These are phyloP conservation scores for Mallotus japonicus DNA, from an alignment of 441 rosid species.

Conservation along the genomic window DNA sequence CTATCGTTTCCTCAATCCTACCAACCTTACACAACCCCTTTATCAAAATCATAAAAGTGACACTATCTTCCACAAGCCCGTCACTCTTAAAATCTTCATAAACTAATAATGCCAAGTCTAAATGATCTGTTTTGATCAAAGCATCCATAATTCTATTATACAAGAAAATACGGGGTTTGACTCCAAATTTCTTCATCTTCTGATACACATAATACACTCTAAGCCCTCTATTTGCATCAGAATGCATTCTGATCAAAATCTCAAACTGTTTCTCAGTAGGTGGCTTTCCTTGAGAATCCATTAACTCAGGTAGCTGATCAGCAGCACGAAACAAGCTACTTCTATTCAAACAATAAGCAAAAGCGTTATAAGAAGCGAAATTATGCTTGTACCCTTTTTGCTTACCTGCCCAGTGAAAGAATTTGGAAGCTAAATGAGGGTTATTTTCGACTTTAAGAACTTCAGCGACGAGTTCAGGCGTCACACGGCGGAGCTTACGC, in stretches of 20 bases:
- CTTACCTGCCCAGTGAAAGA: constrained; percentile 94
- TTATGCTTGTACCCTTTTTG: constrained; percentile 80
- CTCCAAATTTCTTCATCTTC: constrained; percentile 82
- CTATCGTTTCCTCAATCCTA: constrained; percentile 54
- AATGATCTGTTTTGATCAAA: constrained; percentile 55
- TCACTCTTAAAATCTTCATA: constrained; percentile 70
- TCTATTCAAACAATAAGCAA: constrained; percentile 77
- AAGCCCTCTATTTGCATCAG: constrained; percentile 71
- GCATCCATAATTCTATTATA: constrained; percentile 79
- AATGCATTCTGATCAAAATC: constrained; percentile 90
- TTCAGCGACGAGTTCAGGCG: constrained; percentile 72
- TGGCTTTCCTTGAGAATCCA: constrained; percentile 78
- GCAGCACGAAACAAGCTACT: constrained; percentile 66
- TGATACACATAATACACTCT: constrained; percentile 78
- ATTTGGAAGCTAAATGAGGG: constrained; percentile 62
- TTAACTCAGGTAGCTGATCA: constrained; percentile 81
- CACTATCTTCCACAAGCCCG: constrained; percentile 72
- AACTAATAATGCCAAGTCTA: constrained; percentile 71
- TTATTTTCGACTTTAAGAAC: constrained; percentile 60
- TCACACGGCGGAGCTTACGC: constrained; percentile 80
- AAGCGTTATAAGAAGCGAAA: constrained; percentile 81
- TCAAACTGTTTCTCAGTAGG: constrained; percentile 87
- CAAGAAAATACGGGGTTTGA: constrained; percentile 67
- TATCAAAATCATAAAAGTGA: constrained; percentile 70
- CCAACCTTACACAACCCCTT: constrained; percentile 80